A percentile compares a stretch with the other conserved stretches of the same genome.
Evolutionary conservation across 192 early-diverging fungal species (phyloP).

Genomic region (Linnemannia exigua): DNA sequence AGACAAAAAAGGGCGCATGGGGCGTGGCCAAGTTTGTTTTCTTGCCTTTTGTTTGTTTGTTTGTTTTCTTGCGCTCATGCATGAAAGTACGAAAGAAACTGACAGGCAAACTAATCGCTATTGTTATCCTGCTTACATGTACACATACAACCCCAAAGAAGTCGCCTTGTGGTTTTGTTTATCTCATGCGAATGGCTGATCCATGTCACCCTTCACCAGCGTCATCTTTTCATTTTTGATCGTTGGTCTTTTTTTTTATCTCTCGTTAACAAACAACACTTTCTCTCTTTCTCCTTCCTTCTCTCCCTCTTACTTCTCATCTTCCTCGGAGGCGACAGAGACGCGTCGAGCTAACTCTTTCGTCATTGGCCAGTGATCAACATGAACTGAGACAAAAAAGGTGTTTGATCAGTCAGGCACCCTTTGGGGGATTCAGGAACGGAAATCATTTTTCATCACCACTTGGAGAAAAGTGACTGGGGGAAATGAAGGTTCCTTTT

Average conservation of each 20-base stretch:
- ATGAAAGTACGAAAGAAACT: background rate
- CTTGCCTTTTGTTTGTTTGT: background rate
- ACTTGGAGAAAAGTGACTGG: too few relatives aligned
- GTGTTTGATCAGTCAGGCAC: background rate
- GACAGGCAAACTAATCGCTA: background rate
- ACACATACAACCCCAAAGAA: background rate
- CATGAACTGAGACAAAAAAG: background rate
- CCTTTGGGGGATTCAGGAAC: background rate
- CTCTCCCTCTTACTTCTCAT: background rate
- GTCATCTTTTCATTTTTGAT: background rate
- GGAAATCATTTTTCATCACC: background rate
- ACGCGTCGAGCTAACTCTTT: background rate
- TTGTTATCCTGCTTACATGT: conserved; percentile 3
- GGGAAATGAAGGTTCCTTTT: too few relatives aligned
- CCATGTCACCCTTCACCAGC: background rate
- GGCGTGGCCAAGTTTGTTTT: background rate
- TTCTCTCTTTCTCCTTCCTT: background rate
- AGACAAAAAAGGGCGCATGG: conserved; percentile 8
- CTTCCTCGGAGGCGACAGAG: background rate
- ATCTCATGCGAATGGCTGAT: conserved; percentile 1
- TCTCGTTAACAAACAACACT: background rate
- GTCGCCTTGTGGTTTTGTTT: background rate
- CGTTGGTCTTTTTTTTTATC: background rate
- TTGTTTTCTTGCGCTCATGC: conserved; percentile 4
- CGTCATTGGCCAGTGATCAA: background rate